phyloP scores from a whole-genome alignment of 805 yeast species.

The Torulaspora microellipsoides region DNA sequence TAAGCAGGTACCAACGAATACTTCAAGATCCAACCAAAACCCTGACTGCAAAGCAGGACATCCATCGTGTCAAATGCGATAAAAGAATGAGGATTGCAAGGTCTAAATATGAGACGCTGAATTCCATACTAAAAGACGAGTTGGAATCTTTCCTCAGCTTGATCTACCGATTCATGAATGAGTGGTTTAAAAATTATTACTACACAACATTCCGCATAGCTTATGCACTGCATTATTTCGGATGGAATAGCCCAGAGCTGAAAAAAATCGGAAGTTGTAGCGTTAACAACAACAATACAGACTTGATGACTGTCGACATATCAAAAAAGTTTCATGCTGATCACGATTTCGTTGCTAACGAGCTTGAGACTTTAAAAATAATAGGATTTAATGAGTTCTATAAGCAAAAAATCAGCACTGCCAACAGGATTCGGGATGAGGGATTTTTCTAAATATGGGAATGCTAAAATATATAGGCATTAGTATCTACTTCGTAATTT shows the following conservation, averaged over 20 bases:
- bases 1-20: constrained; percentile 2
- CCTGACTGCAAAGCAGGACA: constrained; percentile 1
- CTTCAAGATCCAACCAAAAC: constrained; percentile 4
- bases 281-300: not conserved
- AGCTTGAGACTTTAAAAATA: constrained; percentile 6
- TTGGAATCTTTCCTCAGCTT: constrained; percentile 11
- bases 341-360: constrained; percentile 8
- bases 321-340: constrained; percentile 9
- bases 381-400: not conserved
- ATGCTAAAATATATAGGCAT: no score
- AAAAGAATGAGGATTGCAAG: constrained; percentile 11
- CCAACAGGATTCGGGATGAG: not conserved
- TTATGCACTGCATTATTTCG: constrained; percentile 18
- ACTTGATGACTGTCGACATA: constrained; percentile 1
- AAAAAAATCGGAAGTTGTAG: constrained; percentile 10
- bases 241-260: constrained; percentile 17
- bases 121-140: constrained; percentile 15
- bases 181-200: constrained; percentile 22
- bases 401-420: not conserved
- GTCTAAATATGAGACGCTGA: constrained; percentile 17
- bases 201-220: constrained; percentile 20
- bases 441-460: not conserved
- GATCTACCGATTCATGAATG: constrained; percentile 10
- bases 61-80: constrained; percentile 5
- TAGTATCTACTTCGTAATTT: no score